Evolutionary conservation across 2,329 filamentous ascomycete genomes (phyloP), one percentile per base, ranked within the genome.

Genomic region (Nannizzia gypsea): DNA sequence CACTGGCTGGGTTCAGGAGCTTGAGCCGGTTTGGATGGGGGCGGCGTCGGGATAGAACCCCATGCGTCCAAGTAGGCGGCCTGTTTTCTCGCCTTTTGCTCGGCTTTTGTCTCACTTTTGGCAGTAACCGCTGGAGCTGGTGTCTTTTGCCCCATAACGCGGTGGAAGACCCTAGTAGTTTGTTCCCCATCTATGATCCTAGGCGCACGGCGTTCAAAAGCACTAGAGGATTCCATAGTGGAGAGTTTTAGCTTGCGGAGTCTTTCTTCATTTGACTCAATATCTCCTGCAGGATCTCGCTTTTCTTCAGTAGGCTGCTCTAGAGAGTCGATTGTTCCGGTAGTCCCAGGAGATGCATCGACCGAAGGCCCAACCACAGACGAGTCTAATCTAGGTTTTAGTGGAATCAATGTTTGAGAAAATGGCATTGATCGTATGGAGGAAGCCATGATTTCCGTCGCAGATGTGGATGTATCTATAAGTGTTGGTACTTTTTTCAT

Each of bases 121-220:
- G 56, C 61, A 24, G 54, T 15, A 6, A 22, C 3, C 15, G 54
- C 6, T 42, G 31, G 17, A 3, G 63, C 68, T 3, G 63, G 58
- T 6, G 66, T 56, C 59, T 66, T 67, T 17, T 73, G 71, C n/a
- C 56, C 60, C 71, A 73, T 73, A 9, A 64, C 70, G 8, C 58
- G 64, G 52, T 68, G 65, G 56, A 69, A 67, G 28, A 66, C 57
- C 56, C 70, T 64, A 15, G 63, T 67, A 2, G 52, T 36, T 3
- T 64, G 36, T 60, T 72, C 71, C 34, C 42, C 58, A 3, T 59
- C 52, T 3, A 40, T 13, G 24, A 61, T 56, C 20, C 50, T 24
- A 15, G n/a, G 50, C 9, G 9, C 4, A 50, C 3, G 50, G 6
- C 15, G 26, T 20, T 3, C 50, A 34, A 34, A 34, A 13, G 34